Evolutionary conservation across 768 basidiomycete genomes (phyloP).

Genomic region (Tulasnella sp.): DNA sequence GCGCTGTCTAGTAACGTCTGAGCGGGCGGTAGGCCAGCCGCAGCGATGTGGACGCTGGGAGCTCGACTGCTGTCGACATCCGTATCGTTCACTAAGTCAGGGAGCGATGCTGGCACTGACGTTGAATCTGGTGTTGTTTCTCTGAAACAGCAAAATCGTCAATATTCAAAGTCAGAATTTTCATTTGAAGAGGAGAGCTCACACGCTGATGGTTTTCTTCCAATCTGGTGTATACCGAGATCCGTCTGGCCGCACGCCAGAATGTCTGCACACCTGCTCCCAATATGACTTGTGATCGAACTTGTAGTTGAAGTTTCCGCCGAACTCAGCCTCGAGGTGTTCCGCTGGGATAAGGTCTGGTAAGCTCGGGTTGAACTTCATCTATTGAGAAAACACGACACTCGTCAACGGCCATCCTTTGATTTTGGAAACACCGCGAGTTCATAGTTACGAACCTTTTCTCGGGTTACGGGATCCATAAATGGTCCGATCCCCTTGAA

Average conservation of each 20-base stretch:
- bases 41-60: background rate
- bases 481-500: slow-evolving; percentile 80
- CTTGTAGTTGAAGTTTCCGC: slow-evolving; percentile 51
- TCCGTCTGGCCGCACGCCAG: slow-evolving; percentile 47
- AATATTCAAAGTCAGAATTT: too few species aligned
- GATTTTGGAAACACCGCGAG: background rate
- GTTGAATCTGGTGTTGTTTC: background rate
- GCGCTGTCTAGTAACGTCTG: too few species aligned
- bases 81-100: slow-evolving; percentile 3
- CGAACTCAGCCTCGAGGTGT: slow-evolving; percentile 77
- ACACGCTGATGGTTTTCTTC: slow-evolving; percentile 7
- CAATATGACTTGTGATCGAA: slow-evolving; percentile 70
- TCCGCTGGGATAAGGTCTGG: slow-evolving; percentile 58
- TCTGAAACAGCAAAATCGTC: background rate
- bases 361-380: slow-evolving; percentile 82
- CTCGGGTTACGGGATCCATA: slow-evolving; percentile 77
- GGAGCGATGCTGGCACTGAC: background rate
- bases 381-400: slow-evolving; percentile 32
- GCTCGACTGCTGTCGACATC: slow-evolving; percentile 13
- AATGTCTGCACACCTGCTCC: slow-evolving; percentile 42
- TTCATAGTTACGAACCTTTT: slow-evolving; percentile 46
- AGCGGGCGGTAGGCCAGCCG: background rate
- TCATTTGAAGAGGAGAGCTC: background rate
- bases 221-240: slow-evolving; percentile 29
- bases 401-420: background rate